A percentile compares a stretch with the other conserved stretches of the same genome.
phyloP scores from a whole-genome alignment of 257 asterid species.

The Avicennia marina region DNA sequence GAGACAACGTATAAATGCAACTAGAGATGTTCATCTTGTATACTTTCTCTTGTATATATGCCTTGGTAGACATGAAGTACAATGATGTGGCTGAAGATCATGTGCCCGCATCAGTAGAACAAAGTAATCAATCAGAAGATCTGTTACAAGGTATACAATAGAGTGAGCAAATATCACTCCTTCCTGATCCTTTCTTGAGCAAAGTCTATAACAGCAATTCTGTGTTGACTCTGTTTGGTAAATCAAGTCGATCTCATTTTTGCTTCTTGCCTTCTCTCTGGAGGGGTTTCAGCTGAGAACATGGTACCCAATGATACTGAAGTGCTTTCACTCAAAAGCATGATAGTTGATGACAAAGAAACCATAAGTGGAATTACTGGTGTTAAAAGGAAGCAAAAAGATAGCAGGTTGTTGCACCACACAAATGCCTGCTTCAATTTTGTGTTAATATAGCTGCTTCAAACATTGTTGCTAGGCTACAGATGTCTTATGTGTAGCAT shows the following conservation, averaged over 20 bases:
- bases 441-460: slow-evolving; percentile 13
- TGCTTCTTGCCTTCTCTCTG: slow-evolving; percentile 25
- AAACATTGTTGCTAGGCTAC: slow-evolving; percentile 14
- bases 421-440: slow-evolving; percentile 18
- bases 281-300: slow-evolving; percentile 41
- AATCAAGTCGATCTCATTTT: slow-evolving; percentile 18
- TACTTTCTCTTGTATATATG: slow-evolving; percentile 13
- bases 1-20: slow-evolving; percentile 3
- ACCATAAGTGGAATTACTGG: slow-evolving; percentile 27
- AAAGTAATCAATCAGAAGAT: slow-evolving; percentile 26
- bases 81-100: slow-evolving; percentile 28
- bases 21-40: slow-evolving; percentile 13
- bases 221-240: slow-evolving; percentile 8
- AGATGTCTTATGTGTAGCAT: slow-evolving; percentile 2
- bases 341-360: slow-evolving; percentile 30
- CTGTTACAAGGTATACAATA: slow-evolving; percentile 47
- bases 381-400: slow-evolving; percentile 64
- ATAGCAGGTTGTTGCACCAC: slow-evolving; percentile 48
- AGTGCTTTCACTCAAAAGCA: slow-evolving; percentile 25
- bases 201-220: slow-evolving; percentile 17
- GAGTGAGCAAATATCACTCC: slow-evolving; percentile 13
- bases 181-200: slow-evolving; percentile 8
- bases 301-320: slow-evolving; percentile 22
- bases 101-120: slow-evolving; percentile 32
- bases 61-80: slow-evolving; percentile 29